Base-by-base conservation (phyloP, 305 asterid species). In the Petunia hybrid region DNA sequence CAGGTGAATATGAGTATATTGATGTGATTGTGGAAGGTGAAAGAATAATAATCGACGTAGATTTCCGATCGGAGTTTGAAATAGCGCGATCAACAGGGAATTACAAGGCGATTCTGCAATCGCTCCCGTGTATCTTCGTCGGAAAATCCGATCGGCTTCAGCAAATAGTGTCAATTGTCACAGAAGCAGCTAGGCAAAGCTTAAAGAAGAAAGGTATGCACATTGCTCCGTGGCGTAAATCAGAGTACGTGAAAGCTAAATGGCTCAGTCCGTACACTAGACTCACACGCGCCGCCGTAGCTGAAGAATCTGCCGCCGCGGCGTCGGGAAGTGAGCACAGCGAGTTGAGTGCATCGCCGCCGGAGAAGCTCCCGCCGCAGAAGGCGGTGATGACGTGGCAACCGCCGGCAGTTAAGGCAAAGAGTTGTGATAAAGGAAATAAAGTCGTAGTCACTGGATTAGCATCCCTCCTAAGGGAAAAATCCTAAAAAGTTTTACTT, bases 171-270 rank as follows among this genome's bases (percentile, higher is more conserved):
- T 89, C 91, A 16, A 86, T 96, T 16, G 95, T 89, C 8, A 88
- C 99, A 65, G 99, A 94, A 13, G 95, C 98, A 12, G 94, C 92
- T 9, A 84, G 88, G 79, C 90, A 68, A 81, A 96, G 99, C 86
- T 85, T 96, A 71, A 94, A 90, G 86, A 96, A 90, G 93, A 96
- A 92, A 83, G 99, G 98, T 3, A 94, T 96, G 99, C 98, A 93
- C 84, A 83, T 96, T 41, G 90, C 99, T 46, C 98, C 99, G 12
- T 96, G 99, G 99, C 97, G 99, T n/a, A 96, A 92, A 82, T 70
- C 90, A 13, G 98, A 96, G 40, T 96, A 94, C 88, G 83, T 91
- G 80, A 90, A 91, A 87, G 87, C 94, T 68, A 96, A 96, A 85
- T 96, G 99, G 99, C 91, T 96, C 79, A 78, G 94, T 59, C 90